Percentiles rank a stretch among this genome's conserved stretches.
These are phyloP conservation scores for Citrus mangshanensis DNA, from an alignment of 345 rosid genomes.

Conservation along the genomic window DNA sequence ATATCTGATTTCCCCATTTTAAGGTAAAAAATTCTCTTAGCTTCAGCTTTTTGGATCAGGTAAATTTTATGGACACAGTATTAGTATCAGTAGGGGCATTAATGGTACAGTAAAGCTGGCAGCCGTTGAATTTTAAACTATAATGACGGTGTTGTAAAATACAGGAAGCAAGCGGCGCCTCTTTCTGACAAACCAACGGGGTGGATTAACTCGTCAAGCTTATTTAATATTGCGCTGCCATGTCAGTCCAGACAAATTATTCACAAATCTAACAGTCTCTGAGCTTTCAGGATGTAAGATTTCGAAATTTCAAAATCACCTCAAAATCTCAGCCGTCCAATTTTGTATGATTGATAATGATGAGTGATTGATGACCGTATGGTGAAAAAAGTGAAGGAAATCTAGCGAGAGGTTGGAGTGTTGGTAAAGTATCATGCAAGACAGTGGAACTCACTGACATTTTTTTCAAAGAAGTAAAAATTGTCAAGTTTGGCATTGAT, in stretches of 20 bases:
- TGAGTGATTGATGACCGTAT: too few relatives aligned
- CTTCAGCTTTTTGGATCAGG: neutral
- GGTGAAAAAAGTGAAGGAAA: neutral
- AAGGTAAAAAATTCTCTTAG: neutral
- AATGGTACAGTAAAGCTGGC: neutral
- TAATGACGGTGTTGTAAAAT: neutral
- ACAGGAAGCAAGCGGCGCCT: slow-evolving; percentile 26
- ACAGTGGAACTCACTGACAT: neutral
- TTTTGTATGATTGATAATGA: neutral
- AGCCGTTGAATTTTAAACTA: slow-evolving; percentile 23
- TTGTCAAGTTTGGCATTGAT: neutral
- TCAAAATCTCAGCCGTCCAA: neutral
- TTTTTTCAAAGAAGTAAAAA: neutral
- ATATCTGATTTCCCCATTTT: neutral
- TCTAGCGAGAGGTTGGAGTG: neutral
- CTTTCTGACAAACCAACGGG: slow-evolving; percentile 15
- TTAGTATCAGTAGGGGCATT: neutral
- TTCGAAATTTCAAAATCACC: neutral
- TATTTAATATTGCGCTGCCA: neutral
- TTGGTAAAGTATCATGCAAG: neutral
- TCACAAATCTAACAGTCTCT: neutral
- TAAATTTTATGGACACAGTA: neutral
- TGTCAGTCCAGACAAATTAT: neutral
- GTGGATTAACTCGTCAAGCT: neutral
- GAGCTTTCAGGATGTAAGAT: neutral